phyloP scores from a whole-genome alignment of 371 early-diverging fungal species.

The Thermomucor indicae-seudaticae region DNA sequence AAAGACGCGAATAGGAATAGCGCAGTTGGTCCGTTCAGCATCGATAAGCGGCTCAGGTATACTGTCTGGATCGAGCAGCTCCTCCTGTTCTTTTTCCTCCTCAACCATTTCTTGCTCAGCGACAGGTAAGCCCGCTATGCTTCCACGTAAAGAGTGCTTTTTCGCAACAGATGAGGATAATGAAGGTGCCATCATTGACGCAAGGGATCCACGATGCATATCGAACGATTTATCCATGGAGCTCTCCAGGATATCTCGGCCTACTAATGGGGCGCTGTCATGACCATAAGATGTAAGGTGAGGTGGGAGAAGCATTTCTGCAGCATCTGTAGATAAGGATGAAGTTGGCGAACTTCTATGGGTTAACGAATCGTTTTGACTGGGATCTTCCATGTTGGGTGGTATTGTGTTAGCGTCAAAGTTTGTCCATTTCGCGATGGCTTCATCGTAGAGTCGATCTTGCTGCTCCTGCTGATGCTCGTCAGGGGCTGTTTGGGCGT shows the following conservation, averaged over 20 bases:
- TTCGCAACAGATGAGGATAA: constrained; percentile 8
- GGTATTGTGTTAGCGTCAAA: constrained; percentile 7
- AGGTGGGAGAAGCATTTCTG: constrained; percentile 19
- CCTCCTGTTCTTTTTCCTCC: neutral
- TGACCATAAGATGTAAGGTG: constrained; percentile 18
- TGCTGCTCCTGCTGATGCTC: constrained; percentile 8
- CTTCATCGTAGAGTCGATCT: constrained; percentile 20
- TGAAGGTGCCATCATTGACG: constrained; percentile 1
- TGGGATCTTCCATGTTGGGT: constrained; percentile 3
- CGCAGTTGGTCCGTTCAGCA: constrained; percentile 40
- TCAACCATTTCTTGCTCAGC: neutral
- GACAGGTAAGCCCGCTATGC: constrained; percentile 9
- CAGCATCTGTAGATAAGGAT: constrained; percentile 7
- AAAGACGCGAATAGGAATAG: constrained; percentile 41
- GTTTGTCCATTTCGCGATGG: constrained; percentile 22
- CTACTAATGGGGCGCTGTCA: constrained; percentile 3
- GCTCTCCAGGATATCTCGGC: constrained; percentile 1
- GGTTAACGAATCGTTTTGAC: neutral
- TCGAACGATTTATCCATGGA: constrained; percentile 27
- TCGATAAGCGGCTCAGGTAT: constrained; percentile 50
- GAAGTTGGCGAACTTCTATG: constrained; percentile 5
- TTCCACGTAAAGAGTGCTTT: constrained; percentile 7
- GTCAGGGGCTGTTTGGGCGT: no score
- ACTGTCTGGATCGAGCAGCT: constrained; percentile 19
- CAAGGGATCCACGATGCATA: constrained; percentile 3